Evolutionary conservation across 2,329 filamentous ascomycete genomes (phyloP).

Genomic region (Aspergillus hortae): DNA sequence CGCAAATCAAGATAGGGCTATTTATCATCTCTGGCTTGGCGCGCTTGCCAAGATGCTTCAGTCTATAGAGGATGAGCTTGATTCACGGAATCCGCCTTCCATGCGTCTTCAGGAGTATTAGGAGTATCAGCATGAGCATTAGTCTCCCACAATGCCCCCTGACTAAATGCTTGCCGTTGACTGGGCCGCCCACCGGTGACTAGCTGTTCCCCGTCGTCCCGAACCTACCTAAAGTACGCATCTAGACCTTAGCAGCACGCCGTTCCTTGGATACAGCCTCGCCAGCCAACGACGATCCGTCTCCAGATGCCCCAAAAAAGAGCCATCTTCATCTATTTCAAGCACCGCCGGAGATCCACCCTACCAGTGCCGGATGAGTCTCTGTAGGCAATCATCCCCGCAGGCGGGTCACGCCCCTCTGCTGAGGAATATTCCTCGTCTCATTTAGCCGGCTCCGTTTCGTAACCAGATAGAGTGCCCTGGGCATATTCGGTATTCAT

Average conservation of each 20-base stretch:
- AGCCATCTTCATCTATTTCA: background rate
- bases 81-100: background rate
- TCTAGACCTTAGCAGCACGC: background rate
- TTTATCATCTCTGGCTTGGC: background rate
- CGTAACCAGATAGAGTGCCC: background rate
- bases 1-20: background rate
- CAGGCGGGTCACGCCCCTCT: background rate
- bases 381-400: background rate
- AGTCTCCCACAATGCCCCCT: too few relatives aligned
- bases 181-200: background rate
- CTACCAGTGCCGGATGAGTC: background rate
- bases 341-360: background rate
- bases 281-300: constrained; percentile 6
- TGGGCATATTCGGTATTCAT: too few relatives aligned
- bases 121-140: too few relatives aligned
- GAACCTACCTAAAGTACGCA: background rate
- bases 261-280: background rate
- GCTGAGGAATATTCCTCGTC: background rate
- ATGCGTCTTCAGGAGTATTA: too few relatives aligned
- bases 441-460: background rate
- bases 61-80: constrained; percentile 1
- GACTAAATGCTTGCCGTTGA: background rate
- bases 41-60: constrained; percentile 4
- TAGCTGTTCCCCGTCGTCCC: background rate
- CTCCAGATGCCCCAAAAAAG: background rate